phyloP scores from a whole-genome alignment of 2,329 filamentous ascomycete species.

The Aspergillus persii region DNA sequence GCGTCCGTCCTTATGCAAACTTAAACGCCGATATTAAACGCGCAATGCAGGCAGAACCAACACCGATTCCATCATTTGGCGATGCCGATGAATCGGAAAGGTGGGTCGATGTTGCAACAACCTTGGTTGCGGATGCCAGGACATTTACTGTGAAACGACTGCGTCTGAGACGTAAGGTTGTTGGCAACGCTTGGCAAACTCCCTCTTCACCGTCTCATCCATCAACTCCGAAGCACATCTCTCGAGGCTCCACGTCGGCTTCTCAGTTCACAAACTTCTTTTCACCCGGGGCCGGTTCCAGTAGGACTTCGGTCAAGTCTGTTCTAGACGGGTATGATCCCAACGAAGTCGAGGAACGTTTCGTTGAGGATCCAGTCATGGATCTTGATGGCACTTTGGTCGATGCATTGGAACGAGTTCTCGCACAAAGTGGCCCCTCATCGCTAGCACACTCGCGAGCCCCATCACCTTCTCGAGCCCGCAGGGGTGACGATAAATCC shows the following conservation, averaged over 20 bases:
- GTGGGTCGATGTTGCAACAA: slow-evolving; percentile 59
- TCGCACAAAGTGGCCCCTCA: slow-evolving; percentile 45
- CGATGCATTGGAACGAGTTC: slow-evolving; percentile 56
- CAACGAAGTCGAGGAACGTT: slow-evolving; percentile 48
- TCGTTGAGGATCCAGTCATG: slow-evolving; percentile 55
- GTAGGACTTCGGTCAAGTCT: slow-evolving; percentile 21
- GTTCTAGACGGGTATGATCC: slow-evolving; percentile 20
- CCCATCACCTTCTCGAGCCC: slow-evolving; percentile 39
- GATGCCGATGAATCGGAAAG: slow-evolving; percentile 38
- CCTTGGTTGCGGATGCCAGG: slow-evolving; percentile 55
- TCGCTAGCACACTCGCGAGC: slow-evolving; percentile 42
- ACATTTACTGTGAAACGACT: slow-evolving; percentile 56
- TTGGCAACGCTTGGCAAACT: slow-evolving; percentile 17
- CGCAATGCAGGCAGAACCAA: slow-evolving; percentile 57
- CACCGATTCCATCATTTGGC: slow-evolving; percentile 36
- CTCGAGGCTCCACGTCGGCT: slow-evolving; percentile 20
- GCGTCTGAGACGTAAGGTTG: slow-evolving; percentile 50
- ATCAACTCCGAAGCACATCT: slow-evolving; percentile 26
- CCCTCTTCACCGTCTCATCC: slow-evolving; percentile 23
- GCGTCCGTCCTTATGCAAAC: slow-evolving; percentile 53
- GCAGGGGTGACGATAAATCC: slow-evolving; percentile 30
- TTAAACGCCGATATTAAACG: slow-evolving; percentile 55
- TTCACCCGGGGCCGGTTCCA: slow-evolving; percentile 20
- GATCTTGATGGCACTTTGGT: slow-evolving; percentile 58
- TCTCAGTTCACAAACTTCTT: slow-evolving; percentile 30